A percentile compares a stretch with the other conserved stretches of the same genome.
These are phyloP conservation scores for Gracilariopsis chorda DNA, from an alignment of 23 red algal species.

Conservation along the genomic window DNA sequence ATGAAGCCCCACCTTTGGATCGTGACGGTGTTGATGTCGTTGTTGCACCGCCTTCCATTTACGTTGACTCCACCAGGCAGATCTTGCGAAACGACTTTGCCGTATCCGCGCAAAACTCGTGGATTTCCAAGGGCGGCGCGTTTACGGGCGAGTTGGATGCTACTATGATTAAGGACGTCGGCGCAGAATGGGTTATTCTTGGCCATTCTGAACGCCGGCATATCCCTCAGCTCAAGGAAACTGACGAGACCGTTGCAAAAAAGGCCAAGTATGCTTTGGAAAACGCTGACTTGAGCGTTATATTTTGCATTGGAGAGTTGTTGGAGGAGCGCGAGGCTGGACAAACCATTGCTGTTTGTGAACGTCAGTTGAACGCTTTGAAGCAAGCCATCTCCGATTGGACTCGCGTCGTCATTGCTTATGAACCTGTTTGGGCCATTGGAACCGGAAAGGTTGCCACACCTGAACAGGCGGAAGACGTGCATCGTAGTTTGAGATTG, in stretches of 20 bases:
- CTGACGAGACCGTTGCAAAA: slow-evolving; percentile 60
- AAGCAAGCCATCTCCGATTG: slow-evolving; percentile 65
- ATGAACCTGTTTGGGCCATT: slow-evolving; percentile 99
- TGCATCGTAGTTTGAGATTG: slow-evolving; percentile 61
- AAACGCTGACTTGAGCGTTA: slow-evolving; percentile 62
- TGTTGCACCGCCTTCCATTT: slow-evolving; percentile 68
- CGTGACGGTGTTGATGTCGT: slow-evolving; percentile 66
- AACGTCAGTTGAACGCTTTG: slow-evolving; percentile 80
- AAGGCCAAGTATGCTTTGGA: slow-evolving; percentile 82
- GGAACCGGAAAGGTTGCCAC: slow-evolving; percentile 98
- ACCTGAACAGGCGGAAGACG: slow-evolving; percentile 92
- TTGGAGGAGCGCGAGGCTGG: slow-evolving; percentile 85
- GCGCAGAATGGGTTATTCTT: slow-evolving; percentile 84
- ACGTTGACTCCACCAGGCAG: slow-evolving; percentile 63
- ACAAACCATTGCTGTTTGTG: slow-evolving; percentile 77
- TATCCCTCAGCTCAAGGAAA: slow-evolving; percentile 67
- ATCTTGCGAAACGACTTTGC: slow-evolving; percentile 71
- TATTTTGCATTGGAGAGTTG: slow-evolving; percentile 94
- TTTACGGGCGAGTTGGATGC: slow-evolving; percentile 88
- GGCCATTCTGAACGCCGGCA: slow-evolving; percentile 94
- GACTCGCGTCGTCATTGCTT: slow-evolving; percentile 83
- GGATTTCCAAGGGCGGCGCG: slow-evolving; percentile 72
- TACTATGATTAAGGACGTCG: slow-evolving; percentile 87
- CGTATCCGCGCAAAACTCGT: slow-evolving; percentile 81
- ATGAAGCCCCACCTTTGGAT: slow-evolving; percentile 31